phyloP scores from a whole-genome alignment of 2,329 filamentous ascomycete genomes.

The Alternaria sp. region DNA sequence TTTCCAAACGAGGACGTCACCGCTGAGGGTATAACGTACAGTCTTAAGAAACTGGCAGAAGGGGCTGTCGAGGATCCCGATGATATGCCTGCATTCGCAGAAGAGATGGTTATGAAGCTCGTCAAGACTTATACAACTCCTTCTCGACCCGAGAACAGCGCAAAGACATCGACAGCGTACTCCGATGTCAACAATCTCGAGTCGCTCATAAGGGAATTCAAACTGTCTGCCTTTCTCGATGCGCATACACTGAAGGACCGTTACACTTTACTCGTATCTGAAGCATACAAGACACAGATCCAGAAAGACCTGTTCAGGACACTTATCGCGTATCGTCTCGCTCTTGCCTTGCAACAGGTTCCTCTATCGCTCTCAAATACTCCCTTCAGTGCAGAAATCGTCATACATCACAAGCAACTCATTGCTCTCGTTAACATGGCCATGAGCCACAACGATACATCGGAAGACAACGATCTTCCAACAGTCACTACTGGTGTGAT shows the following conservation, averaged over 20 bases:
- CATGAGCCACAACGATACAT: conserved; percentile 4
- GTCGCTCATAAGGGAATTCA: conserved; percentile 29
- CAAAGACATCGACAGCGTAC: neutral
- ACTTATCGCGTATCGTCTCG: conserved; percentile 45
- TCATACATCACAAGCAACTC: conserved; percentile 29
- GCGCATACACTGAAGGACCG: conserved; percentile 40
- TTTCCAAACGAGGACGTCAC: conserved; percentile 32
- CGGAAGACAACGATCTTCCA: neutral
- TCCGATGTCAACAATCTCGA: conserved; percentile 7
- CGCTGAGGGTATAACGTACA: conserved; percentile 47
- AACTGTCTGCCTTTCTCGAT: conserved; percentile 34
- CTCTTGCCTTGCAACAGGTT: conserved; percentile 29
- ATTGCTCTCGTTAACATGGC: conserved; percentile 29
- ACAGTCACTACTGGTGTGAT: neutral
- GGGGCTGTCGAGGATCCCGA: conserved; percentile 39
- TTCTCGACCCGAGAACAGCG: neutral
- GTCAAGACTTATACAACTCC: conserved; percentile 22
- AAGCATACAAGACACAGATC: conserved; percentile 32
- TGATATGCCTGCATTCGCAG: conserved; percentile 30
- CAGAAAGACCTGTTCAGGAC: conserved; percentile 29
- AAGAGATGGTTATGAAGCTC: conserved; percentile 34
- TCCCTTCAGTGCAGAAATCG: conserved; percentile 34
- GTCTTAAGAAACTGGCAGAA: conserved; percentile 45
- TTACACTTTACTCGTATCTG: conserved; percentile 40
- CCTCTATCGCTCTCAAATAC: conserved; percentile 24